Percentiles rank a stretch among this genome's conserved stretches.
Conservation (phyloP, 2,329 filamentous ascomycete genomes). For the Tolypocladium paradoxum region DNA sequence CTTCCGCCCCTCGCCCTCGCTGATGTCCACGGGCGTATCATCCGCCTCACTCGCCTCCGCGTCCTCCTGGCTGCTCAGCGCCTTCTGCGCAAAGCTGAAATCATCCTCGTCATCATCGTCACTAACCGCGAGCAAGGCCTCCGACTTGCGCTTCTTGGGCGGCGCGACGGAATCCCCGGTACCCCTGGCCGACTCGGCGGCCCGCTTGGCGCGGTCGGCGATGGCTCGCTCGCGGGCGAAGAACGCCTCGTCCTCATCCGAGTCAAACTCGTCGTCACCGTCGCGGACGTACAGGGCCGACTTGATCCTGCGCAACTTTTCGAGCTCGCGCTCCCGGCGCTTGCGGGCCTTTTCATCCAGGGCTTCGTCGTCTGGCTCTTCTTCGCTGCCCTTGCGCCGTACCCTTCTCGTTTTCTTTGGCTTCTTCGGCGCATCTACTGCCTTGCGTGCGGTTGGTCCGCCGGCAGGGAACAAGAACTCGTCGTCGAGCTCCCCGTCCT, state of each 20-base stretch:
- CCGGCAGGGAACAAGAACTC: constrained; percentile 59
- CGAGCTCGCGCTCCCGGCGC: constrained; percentile 57
- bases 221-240: constrained; percentile 59
- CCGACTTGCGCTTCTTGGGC: constrained; percentile 17
- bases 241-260: constrained; percentile 58
- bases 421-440: constrained; percentile 45
- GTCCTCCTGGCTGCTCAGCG: constrained; percentile 13
- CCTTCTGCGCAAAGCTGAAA: constrained; percentile 9
- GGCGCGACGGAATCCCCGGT: constrained; percentile 1
- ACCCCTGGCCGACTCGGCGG: constrained; percentile 14
- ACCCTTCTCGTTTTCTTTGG: constrained; percentile 29
- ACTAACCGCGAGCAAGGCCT: constrained; percentile 13
- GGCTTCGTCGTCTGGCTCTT: constrained; percentile 48
- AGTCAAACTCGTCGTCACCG: constrained; percentile 84
- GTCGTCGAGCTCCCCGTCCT: constrained; percentile 40
- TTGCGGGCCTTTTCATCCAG: constrained; percentile 52
- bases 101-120: constrained; percentile 16
- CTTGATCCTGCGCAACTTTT: constrained; percentile 72
- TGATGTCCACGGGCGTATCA: constrained; percentile 17
- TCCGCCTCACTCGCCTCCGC: constrained; percentile 14
- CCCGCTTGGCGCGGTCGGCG: constrained; percentile 39
- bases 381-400: constrained; percentile 38
- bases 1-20: constrained; percentile 25
- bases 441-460: constrained; percentile 48
- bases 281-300: constrained; percentile 71